Base-by-base conservation (phyloP, 2,329 filamentous ascomycete genomes). In the Daldinia eschscholtzii region DNA sequence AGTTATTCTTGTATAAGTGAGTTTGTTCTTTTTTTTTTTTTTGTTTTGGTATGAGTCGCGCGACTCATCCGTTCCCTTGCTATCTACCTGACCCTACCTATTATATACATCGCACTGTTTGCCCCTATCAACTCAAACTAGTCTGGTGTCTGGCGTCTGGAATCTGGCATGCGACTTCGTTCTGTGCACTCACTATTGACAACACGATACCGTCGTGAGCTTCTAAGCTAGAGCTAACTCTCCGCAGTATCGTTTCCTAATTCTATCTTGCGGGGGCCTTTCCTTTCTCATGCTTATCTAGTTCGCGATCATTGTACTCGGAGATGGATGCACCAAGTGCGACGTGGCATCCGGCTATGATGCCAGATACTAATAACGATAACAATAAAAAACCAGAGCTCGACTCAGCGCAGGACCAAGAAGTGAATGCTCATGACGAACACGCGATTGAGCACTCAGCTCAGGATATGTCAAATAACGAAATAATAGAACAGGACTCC, bases 261-360 rank as follows among this genome's bases (percentile, higher is more conserved):
- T 68, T 64, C 62, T 67, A 69, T 59, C 60, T 50, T 48, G 63
- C 64, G 42, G 61, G 26, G 57, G 52, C 61, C 20, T 23, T 68
- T 71, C 68, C 52, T 65, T 71, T 71, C 75, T 68, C 62, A 75
- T 75, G 72, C 67, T 70, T 73, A 67, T 73, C 72, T 78, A 75
- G 77, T 77, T 74, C 64, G 70, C 72, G 58, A 74, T 73, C 68
- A 63, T 71, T 65, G 85, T 86, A 67, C 61, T 39, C 67, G 84
- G 72, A 81, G 63, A 81, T 81, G 61, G 80, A 82, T 76, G 79
- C 79, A 68, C 77, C 81, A 50, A 79, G 76, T 73, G 79, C 82
- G 70, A 80, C 83, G 65, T 86, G 84, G 84, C 80, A 87, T 79
- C 84, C 85, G 64, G 84, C 85, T 55, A 79, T 83, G 75, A 85